phyloP scores from a whole-genome alignment of 2,329 filamentous ascomycete species.

The Ophiostoma himal-ulmi region DNA sequence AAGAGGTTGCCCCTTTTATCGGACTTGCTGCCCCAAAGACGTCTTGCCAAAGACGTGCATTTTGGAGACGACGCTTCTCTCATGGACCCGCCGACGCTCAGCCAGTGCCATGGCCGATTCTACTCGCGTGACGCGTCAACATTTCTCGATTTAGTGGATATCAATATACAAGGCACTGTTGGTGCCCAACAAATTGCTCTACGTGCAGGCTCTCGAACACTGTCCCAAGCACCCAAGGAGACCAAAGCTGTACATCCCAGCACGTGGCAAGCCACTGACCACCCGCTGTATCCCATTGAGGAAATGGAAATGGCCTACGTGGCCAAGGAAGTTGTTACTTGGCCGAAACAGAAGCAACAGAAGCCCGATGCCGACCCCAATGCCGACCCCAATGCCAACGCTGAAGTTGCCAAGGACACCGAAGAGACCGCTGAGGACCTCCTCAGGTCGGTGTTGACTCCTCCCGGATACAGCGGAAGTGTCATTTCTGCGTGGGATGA shows the following conservation, averaged over 20 bases:
- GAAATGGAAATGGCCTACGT: not conserved
- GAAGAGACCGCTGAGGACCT: not conserved
- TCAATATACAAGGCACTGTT: conserved; percentile 34
- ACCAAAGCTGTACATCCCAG: not conserved
- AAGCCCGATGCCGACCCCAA: not conserved
- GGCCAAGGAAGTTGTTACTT: conserved; percentile 27
- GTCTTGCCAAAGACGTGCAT: conserved; percentile 42
- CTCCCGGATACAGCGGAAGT: conserved; percentile 33
- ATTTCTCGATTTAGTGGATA: conserved; percentile 56
- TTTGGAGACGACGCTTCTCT: conserved; percentile 41
- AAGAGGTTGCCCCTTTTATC: conserved; percentile 32
- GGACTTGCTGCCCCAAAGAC: conserved; percentile 7
- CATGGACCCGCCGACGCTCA: conserved; percentile 43
- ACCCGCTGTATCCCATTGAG: not conserved
- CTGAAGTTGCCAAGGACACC: not conserved
- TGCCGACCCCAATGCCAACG: not conserved
- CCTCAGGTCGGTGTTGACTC: conserved; percentile 38
- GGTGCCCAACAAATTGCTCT: conserved; percentile 45
- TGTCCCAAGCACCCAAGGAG: not conserved
- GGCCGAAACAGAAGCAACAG: conserved; percentile 31
- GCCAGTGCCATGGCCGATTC: conserved; percentile 44
- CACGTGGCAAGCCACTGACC: not conserved
- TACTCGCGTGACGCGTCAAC: conserved; percentile 50
- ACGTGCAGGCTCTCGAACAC: conserved; percentile 35
- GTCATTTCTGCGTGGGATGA: conserved; percentile 43